Base-by-base conservation (phyloP, 2,329 filamentous ascomycete genomes). In the Arthrobotrys iridis region DNA sequence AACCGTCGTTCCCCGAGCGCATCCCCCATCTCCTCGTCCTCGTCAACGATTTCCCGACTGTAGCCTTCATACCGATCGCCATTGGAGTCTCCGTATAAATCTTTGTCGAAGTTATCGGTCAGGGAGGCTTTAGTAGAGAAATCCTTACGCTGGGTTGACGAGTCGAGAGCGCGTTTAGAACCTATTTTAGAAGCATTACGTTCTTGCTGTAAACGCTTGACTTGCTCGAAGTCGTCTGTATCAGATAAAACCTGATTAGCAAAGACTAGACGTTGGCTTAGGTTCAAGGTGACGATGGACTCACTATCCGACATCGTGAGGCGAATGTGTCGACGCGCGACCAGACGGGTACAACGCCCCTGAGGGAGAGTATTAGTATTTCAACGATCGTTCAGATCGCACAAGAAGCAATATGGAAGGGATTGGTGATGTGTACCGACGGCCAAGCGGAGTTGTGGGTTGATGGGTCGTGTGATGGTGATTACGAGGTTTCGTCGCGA, bases 31-130 rank as follows among this genome's bases (percentile, higher is more conserved):
- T 91, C 90, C 80, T 90, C 89, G 78, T 93, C 91, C 73, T 93
- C 90, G 80, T 93, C 92, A 79, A 88, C 88, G 79, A 98, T 91
- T 41, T 92, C 93, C n/a, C 88, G 91, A 81, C 95, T 91, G 82
- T 98, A 99, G 78, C 93, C 94, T 11, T 91, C 88, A 84, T 89
- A 97, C 82, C 91, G 96, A 83, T 97, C 91, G 80, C 88, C 89
- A 83, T 91, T 88, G 81, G 88, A 87, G 73, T 93, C 92, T 33
- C 66, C 72, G 85, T 97, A 98, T 55, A 98, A 88, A 55, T 91
- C 88, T 78, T 88, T 94, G 82, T 98, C 95, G 84, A 93, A 93
- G 81, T 87, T 88, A 79, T 97, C 93, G 82, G 89, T 96, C 81
- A 98, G 87, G 82, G 92, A 96, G 83, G 91, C 92, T 87, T 97